Evolutionary conservation across 129 eudicot genomes (phyloP).

Genomic region (Deinandra increscens): DNA sequence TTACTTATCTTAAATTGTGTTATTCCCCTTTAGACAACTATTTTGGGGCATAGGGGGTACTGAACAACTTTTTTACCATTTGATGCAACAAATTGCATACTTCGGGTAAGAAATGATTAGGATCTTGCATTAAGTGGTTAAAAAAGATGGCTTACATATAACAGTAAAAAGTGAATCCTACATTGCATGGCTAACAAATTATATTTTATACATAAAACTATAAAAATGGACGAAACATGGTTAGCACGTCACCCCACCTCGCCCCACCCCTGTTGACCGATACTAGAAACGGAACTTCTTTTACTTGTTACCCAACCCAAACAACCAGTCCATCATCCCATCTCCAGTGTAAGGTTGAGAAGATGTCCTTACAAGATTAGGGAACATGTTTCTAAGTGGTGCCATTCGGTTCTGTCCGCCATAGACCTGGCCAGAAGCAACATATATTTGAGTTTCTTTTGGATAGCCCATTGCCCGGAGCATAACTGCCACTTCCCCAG

Average conservation of each 20-base stretch:
- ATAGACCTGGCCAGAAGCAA: constrained; percentile 97
- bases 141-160: background rate
- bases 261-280: background rate
- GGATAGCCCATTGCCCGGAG: constrained; percentile 99
- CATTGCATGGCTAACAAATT: background rate
- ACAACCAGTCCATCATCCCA: background rate
- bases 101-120: background rate
- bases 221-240: background rate
- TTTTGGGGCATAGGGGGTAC: background rate
- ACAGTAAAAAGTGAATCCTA: background rate
- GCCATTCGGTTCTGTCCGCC: constrained; percentile 99
- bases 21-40: background rate
- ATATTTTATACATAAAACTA: background rate
- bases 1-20: background rate
- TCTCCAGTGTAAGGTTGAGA: background rate
- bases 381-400: constrained; percentile 98
- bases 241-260: background rate
- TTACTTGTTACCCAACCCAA: background rate
- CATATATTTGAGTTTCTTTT: constrained; percentile 94
- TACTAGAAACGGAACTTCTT: background rate
- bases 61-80: background rate
- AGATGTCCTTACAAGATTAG: constrained; percentile 72
- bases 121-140: background rate
- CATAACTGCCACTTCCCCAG: constrained; percentile 97
- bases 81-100: too few relatives aligned